phyloP scores from a whole-genome alignment of 352 stramenopile genomes.

The Nothophytophthora sp. region DNA sequence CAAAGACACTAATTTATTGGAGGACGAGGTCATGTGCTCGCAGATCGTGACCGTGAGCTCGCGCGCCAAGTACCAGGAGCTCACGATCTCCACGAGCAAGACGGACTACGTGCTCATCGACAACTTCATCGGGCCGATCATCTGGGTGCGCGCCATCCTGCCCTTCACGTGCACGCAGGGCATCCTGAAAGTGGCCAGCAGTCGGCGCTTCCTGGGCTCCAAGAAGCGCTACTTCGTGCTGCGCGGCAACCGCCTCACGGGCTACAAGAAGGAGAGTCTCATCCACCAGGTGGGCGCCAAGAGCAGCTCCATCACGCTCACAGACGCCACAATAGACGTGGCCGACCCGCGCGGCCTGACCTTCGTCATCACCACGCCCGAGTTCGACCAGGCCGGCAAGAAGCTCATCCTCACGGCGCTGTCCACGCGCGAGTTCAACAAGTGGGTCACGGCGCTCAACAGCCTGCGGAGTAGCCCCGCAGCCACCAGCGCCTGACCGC shows the following conservation, averaged over 20 bases:
- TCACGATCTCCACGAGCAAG: conserved; percentile 73
- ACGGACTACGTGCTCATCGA: conserved; percentile 81
- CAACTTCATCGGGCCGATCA: conserved; percentile 83
- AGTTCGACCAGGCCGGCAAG: conserved; percentile 70
- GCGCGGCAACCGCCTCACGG: conserved; percentile 55
- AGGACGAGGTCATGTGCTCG: conserved; percentile 88
- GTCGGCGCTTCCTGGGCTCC: conserved; percentile 73
- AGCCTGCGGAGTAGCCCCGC: conserved; percentile 34
- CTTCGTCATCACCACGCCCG: conserved; percentile 80
- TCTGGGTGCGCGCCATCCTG: conserved; percentile 86
- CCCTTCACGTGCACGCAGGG: conserved; percentile 87
- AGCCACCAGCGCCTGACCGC: conserved; percentile 42
- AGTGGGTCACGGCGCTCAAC: conserved; percentile 76
- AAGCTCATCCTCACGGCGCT: conserved; percentile 80
- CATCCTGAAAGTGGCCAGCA: conserved; percentile 78
- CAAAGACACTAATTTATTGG: conserved; percentile 88
- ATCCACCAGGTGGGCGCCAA: conserved; percentile 74
- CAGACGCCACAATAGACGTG: conserved; percentile 66
- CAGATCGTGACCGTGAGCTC: conserved; percentile 88
- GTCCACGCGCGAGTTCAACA: conserved; percentile 83
- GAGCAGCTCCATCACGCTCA: conserved; percentile 68
- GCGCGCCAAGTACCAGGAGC: conserved; percentile 73
- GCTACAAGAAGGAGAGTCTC: conserved; percentile 79
- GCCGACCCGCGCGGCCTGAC: conserved; percentile 63
- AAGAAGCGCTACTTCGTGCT: conserved; percentile 89